Base-by-base conservation (phyloP, 345 rosid species). In the Pugionium cornutum region DNA sequence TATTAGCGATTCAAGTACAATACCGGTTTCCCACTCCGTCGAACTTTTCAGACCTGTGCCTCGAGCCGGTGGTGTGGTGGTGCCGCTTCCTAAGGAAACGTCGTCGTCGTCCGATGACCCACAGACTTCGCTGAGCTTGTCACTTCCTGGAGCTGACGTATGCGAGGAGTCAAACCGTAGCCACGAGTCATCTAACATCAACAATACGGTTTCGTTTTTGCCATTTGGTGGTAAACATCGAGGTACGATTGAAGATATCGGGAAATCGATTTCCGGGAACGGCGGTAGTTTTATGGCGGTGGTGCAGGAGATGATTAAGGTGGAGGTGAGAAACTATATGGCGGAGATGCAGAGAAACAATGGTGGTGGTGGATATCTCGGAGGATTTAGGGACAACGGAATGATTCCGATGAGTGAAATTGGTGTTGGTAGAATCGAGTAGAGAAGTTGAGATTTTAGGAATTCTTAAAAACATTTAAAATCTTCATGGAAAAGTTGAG, bases 231-330 rank as follows among this genome's bases (percentile, higher is more conserved):
- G 33, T 10, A 64, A 66, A 3, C 45, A 49, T 4, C 1, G 45
- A 8, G 53, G 68, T 48, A 64, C 48, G 7, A 48, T 67, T 11
- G 63, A 42, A 18, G 69, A 68, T 2, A 63, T 67, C 58, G 69
- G 69, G 2, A 62, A 41, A 10, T 54, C 74, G 9, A 62, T 27
- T 4, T 9, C 29, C 5, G 54, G 54, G 0, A 41, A 47, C 41
- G 73, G 70, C 7, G 66, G 76, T 1, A 92, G 89, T 75, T 83
- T 92, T 36, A 80, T 84, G 86, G 80, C 72, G 53, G 85, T 84
- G 76, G 77, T 92, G 82, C 95, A 92, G 28, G 97, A 87, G 74
- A 92, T 92, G 94, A 82, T 92, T 50, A 89, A 71, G 76, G 79
- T 25, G 55, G 98, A 92, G 62, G 97, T 92, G 73, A 86, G 86